Evolutionary conservation across 2,329 filamentous ascomycete species (phyloP).

Genomic region (Monosporascus sp.): DNA sequence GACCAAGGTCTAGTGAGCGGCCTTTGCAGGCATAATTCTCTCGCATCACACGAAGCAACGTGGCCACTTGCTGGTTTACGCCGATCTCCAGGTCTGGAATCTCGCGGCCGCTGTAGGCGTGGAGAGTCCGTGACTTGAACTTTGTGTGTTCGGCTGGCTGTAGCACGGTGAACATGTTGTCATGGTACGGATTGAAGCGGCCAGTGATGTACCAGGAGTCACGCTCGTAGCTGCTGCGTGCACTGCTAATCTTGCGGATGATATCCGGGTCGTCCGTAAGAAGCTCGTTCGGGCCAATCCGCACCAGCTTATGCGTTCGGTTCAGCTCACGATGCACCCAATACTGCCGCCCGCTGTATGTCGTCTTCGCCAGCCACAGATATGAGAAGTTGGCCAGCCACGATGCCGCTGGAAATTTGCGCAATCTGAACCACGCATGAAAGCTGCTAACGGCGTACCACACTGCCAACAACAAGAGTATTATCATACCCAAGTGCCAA

Average conservation of each 20-base stretch:
- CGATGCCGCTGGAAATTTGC: constrained; percentile 7
- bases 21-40: constrained; percentile 24
- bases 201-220: constrained; percentile 42
- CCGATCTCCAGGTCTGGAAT: constrained; percentile 21
- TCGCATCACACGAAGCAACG: constrained; percentile 36
- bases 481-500: too few species aligned
- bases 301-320: constrained; percentile 28
- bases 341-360: constrained; percentile 21
- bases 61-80: constrained; percentile 39
- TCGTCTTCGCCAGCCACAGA: constrained; percentile 30
- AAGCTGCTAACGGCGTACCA: too few species aligned
- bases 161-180: constrained; percentile 46
- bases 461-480: too few species aligned
- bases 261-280: constrained; percentile 34
- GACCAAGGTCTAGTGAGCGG: constrained; percentile 36
- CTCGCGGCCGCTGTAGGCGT: constrained; percentile 18
- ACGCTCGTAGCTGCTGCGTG: constrained; percentile 31
- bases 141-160: constrained; percentile 37
- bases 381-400: constrained; percentile 31
- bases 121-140: constrained; percentile 34
- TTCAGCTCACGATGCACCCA: constrained; percentile 8
- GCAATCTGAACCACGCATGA: too few species aligned
- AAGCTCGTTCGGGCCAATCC: constrained; percentile 38
- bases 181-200: constrained; percentile 46
- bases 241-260: constrained; percentile 31